phyloP scores from a whole-genome alignment of 345 rosid species.

The Carallia pectinifolia region DNA sequence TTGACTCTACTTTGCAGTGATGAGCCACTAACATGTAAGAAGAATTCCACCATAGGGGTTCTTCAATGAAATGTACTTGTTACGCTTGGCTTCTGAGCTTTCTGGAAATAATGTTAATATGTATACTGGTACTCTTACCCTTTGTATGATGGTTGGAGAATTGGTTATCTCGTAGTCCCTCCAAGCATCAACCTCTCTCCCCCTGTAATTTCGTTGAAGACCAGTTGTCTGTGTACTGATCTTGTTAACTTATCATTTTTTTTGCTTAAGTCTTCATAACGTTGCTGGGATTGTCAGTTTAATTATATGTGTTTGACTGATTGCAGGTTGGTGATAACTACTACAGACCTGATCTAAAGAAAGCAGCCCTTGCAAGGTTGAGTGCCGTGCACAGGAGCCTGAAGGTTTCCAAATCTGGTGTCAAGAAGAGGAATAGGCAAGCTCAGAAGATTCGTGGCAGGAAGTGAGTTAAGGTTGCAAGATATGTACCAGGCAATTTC shows the following conservation, averaged over 20 bases:
- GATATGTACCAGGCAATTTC: not conserved
- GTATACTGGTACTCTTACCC: no score
- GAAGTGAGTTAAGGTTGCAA: constrained; percentile 15
- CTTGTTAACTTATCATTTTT: no score
- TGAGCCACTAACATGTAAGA: constrained; percentile 55
- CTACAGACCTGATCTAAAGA: constrained; percentile 88
- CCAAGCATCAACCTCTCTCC: no score
- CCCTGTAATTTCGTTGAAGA: no score
- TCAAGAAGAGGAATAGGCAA: constrained; percentile 89
- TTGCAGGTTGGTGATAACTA: constrained; percentile 73
- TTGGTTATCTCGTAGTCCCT: no score
- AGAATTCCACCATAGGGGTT: constrained; percentile 28
- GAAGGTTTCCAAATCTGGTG: constrained; percentile 84
- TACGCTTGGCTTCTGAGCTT: constrained; percentile 18
- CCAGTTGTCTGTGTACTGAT: no score
- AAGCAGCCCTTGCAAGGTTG: constrained; percentile 86
- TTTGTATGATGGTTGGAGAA: no score
- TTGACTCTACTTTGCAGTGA: constrained; percentile 31
- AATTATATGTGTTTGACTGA: not conserved
- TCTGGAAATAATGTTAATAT: not conserved
- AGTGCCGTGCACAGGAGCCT: constrained; percentile 75
- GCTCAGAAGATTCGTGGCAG: constrained; percentile 31
- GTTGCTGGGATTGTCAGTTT: not conserved
- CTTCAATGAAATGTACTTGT: constrained; percentile 49
- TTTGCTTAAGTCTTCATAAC: no score